These are phyloP conservation scores for Fusarium piperis DNA, from an alignment of 2,329 filamentous ascomycete genomes.

Conservation along the genomic window DNA sequence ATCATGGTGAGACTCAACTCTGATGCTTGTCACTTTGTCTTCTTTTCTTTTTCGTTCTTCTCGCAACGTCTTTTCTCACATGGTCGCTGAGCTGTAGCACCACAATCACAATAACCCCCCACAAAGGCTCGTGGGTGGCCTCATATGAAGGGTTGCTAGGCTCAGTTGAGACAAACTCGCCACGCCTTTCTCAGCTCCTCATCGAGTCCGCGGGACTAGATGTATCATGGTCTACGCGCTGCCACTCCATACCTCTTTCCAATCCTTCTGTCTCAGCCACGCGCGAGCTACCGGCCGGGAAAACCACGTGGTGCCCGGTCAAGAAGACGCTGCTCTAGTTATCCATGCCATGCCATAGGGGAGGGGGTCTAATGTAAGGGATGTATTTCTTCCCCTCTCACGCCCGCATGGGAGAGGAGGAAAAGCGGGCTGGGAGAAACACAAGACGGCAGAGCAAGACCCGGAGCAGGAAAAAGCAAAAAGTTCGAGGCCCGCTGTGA, in stretches of 20 bases:
- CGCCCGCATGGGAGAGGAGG: background rate
- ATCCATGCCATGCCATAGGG: background rate
- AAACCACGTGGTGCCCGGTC: slow-evolving; percentile 18
- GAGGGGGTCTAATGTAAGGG: background rate
- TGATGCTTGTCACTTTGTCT: background rate
- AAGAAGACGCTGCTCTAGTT: no score
- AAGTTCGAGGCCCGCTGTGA: background rate
- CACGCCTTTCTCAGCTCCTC: background rate
- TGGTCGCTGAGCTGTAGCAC: background rate
- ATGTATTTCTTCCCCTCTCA: background rate
- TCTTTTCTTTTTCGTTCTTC: background rate
- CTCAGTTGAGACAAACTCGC: background rate
- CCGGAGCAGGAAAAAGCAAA: background rate
- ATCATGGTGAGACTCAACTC: slow-evolving; percentile 11
- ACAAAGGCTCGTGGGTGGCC: background rate
- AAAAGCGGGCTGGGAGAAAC: background rate
- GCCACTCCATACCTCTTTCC: background rate
- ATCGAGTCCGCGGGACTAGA: no score
- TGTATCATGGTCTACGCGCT: background rate
- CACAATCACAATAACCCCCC: background rate
- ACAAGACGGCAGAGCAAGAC: background rate
- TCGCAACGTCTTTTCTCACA: background rate
- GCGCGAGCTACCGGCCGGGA: background rate
- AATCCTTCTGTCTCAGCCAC: slow-evolving; percentile 5
- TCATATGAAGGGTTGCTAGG: background rate